phyloP scores from a whole-genome alignment of 805 yeast genomes.

The Kodamaea hsintzibuensis region DNA sequence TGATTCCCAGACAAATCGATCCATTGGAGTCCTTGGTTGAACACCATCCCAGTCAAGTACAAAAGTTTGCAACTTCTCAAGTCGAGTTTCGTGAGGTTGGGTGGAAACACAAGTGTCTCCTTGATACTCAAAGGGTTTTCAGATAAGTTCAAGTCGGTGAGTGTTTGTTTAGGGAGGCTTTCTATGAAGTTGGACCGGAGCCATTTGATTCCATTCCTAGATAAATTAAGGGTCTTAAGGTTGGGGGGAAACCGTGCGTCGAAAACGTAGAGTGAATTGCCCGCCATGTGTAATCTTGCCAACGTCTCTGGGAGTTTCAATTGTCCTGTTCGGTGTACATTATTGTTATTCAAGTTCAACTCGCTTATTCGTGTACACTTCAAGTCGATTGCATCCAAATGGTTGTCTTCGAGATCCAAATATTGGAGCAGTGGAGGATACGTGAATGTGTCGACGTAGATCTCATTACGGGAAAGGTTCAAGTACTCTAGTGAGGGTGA shows the following conservation, averaged over 20 bases:
- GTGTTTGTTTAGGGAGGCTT: background rate
- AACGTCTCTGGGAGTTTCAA: background rate
- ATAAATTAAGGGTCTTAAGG: background rate
- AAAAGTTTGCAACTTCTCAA: background rate
- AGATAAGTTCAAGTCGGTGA: background rate
- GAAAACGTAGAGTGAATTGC: background rate
- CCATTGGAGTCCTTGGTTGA: background rate
- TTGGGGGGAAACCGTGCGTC: background rate
- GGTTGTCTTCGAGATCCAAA: conserved; percentile 1
- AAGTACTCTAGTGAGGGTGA: background rate
- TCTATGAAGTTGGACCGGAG: conserved; percentile 2
- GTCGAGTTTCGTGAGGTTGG: background rate
- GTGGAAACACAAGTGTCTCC: background rate
- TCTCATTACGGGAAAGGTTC: background rate
- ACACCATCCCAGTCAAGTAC: conserved; percentile 1
- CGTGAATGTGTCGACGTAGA: background rate
- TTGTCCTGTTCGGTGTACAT: background rate
- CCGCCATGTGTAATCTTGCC: background rate
- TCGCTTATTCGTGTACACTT: background rate
- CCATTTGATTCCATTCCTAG: background rate
- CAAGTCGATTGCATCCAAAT: background rate
- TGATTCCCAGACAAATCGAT: background rate
- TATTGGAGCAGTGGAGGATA: background rate
- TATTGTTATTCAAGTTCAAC: background rate
- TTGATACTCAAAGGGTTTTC: background rate